phyloP scores from a whole-genome alignment of 495 filamentous ascomycete species.

The Penicillium riverlandense region DNA sequence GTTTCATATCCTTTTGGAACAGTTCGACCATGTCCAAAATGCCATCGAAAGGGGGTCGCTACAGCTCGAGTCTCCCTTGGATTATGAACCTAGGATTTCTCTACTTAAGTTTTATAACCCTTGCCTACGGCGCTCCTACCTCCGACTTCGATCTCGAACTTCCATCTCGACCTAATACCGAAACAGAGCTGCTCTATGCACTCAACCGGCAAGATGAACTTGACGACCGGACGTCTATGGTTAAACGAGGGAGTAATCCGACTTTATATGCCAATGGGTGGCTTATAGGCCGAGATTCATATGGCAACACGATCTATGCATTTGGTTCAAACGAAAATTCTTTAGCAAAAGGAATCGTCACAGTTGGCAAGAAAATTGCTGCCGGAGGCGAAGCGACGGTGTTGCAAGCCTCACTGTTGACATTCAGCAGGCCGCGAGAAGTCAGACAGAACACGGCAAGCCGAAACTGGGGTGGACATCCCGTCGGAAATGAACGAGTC shows the following conservation, averaged over 20 bases:
- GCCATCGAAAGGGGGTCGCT: background rate
- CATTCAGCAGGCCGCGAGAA: background rate
- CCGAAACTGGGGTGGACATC: background rate
- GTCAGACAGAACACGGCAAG: background rate
- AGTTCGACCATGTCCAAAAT: background rate
- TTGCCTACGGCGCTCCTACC: background rate
- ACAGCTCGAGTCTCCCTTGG: background rate
- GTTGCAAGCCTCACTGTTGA: background rate
- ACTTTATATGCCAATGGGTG: background rate
- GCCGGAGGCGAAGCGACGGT: background rate
- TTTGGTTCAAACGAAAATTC: background rate
- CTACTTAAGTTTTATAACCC: background rate
- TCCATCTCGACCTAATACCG: background rate
- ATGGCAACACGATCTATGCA: background rate
- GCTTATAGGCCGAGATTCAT: background rate
- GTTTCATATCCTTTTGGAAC: too few relatives aligned
- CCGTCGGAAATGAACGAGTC: background rate
- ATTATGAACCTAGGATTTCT: background rate
- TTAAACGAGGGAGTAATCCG: background rate
- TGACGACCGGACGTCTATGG: background rate
- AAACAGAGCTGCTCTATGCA: background rate
- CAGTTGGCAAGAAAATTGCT: background rate
- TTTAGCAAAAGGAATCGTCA: background rate
- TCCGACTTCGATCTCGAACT: background rate
- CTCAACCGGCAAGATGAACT: background rate